These are phyloP conservation scores for Trichoderma brevicompactum DNA, from an alignment of 2,329 filamentous ascomycete species.

Conservation along the genomic window DNA sequence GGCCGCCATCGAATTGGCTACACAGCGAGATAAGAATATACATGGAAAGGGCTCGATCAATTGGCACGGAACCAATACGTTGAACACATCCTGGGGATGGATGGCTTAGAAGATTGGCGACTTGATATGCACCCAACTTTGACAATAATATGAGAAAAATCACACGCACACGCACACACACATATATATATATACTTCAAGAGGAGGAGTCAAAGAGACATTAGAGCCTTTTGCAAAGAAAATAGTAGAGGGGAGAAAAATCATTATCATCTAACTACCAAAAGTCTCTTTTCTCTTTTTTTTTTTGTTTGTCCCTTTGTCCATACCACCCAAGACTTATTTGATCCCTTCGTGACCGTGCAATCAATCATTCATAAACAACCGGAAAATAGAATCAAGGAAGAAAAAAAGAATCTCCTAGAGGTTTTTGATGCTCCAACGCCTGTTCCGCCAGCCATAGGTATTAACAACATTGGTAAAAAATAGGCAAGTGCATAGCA, in stretches of 20 bases:
- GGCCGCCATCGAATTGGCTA: background rate
- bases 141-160: background rate
- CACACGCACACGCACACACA: background rate
- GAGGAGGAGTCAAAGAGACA: background rate
- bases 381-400: slow-evolving; percentile 32
- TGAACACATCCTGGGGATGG: slow-evolving; percentile 34
- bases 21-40: background rate
- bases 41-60: background rate
- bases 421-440: slow-evolving; percentile 57
- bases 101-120: slow-evolving; percentile 23
- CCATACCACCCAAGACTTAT: slow-evolving; percentile 49
- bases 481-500: slow-evolving; percentile 42
- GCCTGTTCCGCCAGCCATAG: slow-evolving; percentile 53
- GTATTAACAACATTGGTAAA: slow-evolving; percentile 53
- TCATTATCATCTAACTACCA: slow-evolving; percentile 55
- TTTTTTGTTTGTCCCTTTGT: slow-evolving; percentile 38
- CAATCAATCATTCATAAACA: slow-evolving; percentile 54
- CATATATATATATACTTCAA: background rate
- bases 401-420: slow-evolving; percentile 38
- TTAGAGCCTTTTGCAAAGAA: slow-evolving; percentile 20
- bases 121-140: too few species aligned
- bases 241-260: slow-evolving; percentile 60
- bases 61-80: slow-evolving; percentile 31
- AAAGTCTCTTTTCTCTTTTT: slow-evolving; percentile 44
- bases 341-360: slow-evolving; percentile 47